Base-by-base conservation (phyloP, 202 grass and related monocot genomes). In the Panicum virgatum region DNA sequence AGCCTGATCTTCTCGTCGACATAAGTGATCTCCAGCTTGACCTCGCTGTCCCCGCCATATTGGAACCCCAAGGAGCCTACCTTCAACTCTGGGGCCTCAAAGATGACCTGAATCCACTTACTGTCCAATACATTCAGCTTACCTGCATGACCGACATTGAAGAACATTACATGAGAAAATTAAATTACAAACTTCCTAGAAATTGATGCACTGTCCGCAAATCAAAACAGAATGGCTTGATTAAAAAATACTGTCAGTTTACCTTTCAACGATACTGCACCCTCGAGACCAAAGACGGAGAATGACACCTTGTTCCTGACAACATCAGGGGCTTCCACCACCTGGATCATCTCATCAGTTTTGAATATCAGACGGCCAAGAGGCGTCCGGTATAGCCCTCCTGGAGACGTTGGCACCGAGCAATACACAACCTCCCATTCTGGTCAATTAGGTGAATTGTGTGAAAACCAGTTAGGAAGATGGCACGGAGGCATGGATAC, bases 91-190 rank as follows among this genome's bases (percentile, higher is more conserved):
- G 95, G 92, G 16, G 92, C 82, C 32, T 95, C 95, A 53, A 98
- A 98, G 54, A 98, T 83, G 76, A 95, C 96, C 83, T 96, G 91
- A 88, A 98, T 93, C 96, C 96, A 98, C 39, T 90, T 96, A 36
- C 83, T 81, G 54, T 96, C 96, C 16, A 98, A 7, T 39, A 83
- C 82, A 46, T 90, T 98, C 73, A 98, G 73, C 85, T 98, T 98
- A 9, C 90, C 94, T 94, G 82, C 34, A 87, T 23, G 39, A 15
- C n/a, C 27, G 62, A 61, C 20, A 38, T 4, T 77, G 5, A 22
- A 63, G 10, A 62, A 20, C 22, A 78, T 48, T 57, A 20, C 22
- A 78, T 48, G 19, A 32, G 54, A 25, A 62, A 23, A 43, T 6
- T 29, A 70, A 65, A 23, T 54, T 29, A 45, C 44, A 62, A 26